Percentiles rank a stretch among this genome's conserved stretches.
These are phyloP conservation scores for Barnettozyma botsteinii DNA, from an alignment of 805 yeast genomes.

Conservation along the genomic window DNA sequence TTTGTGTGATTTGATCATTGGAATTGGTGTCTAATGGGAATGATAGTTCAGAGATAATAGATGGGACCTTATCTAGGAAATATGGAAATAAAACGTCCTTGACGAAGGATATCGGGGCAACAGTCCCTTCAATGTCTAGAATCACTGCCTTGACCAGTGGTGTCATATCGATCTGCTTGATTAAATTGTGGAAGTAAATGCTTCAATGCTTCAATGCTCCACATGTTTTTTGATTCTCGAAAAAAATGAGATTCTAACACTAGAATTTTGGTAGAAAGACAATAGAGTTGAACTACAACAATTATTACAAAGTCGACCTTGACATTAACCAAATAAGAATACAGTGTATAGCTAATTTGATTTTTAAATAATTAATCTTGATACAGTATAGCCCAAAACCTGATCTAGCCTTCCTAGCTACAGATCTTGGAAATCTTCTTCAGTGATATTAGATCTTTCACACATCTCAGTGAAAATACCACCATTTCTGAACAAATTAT, in stretches of 20 bases:
- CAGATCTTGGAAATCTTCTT: constrained; percentile 7
- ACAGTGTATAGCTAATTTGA: no score
- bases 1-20: constrained; percentile 23
- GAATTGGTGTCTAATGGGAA: constrained; percentile 23
- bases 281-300: not conserved
- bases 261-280: not conserved
- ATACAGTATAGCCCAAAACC: no score
- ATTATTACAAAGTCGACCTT: no score
- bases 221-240: no score
- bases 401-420: no score
- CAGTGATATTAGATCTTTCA: constrained; percentile 37
- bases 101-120: constrained; percentile 88
- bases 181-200: no score
- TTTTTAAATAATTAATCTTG: no score
- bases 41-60: constrained; percentile 25
- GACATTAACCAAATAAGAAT: no score
- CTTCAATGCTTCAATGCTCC: no score
- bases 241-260: no score
- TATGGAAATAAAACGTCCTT: constrained; percentile 74
- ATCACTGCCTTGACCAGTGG: constrained; percentile 31
- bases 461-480: constrained; percentile 48
- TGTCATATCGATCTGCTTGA: no score
- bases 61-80: constrained; percentile 49
- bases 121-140: constrained; percentile 87
- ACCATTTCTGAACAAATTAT: constrained; percentile 35